phyloP scores from a whole-genome alignment of 768 basidiomycete species.

The Trametes meyenii region DNA sequence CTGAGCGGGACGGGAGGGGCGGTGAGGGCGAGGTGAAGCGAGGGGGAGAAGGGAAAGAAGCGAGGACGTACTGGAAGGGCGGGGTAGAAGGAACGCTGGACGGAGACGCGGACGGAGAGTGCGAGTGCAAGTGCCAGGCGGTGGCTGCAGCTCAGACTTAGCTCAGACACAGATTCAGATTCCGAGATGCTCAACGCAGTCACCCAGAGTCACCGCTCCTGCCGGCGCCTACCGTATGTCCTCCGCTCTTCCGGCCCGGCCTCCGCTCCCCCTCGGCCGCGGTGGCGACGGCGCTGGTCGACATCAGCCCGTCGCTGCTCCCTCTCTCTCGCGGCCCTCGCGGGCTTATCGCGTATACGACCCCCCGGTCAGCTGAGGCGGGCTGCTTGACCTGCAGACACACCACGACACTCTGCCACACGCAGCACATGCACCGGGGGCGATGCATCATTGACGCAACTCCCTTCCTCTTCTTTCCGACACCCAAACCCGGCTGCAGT shows the following conservation, averaged over 20 bases:
- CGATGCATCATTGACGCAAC: slow-evolving; percentile 5
- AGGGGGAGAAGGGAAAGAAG: neutral
- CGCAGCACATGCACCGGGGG: neutral
- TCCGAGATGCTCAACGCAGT: slow-evolving; percentile 6
- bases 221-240: no score
- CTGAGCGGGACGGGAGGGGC: neutral
- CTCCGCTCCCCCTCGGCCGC: slow-evolving; percentile 11
- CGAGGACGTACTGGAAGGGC: neutral
- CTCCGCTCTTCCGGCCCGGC: slow-evolving; percentile 15
- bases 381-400: neutral
- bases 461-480: neutral
- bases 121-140: no score
- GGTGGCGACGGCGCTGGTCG: neutral
- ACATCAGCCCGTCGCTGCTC: neutral
- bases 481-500: slow-evolving; percentile 8
- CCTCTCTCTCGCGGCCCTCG: neutral
- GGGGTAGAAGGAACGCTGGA: no score
- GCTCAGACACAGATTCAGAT: neutral
- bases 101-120: no score
- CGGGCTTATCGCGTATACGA: slow-evolving; percentile 2
- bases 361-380: slow-evolving; percentile 3
- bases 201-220: slow-evolving; percentile 17
- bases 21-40: neutral
- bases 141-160: no score
- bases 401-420: neutral